A percentile compares a stretch with the other conserved stretches of the same genome.
phyloP scores from a whole-genome alignment of 805 yeast species.

The Sugiyamaella valdiviana region DNA sequence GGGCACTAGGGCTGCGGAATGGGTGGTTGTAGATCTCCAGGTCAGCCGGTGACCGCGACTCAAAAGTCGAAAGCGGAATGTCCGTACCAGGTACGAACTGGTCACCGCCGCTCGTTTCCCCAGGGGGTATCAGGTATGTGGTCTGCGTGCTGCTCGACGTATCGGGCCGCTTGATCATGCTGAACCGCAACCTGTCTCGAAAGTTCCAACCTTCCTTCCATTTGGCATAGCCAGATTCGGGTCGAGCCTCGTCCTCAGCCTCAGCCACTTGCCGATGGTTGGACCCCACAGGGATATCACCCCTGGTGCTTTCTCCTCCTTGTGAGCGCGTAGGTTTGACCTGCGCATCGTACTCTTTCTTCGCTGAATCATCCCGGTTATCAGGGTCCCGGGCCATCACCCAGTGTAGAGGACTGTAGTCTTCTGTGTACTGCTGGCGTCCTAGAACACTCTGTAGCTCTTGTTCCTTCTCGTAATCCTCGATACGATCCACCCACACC shows the following conservation, averaged over 20 bases:
- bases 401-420: constrained; percentile 4
- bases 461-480: constrained; percentile 8
- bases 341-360: too few relatives aligned
- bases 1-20: neutral
- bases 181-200: neutral
- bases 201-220: neutral
- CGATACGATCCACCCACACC: constrained; percentile 21
- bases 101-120: neutral
- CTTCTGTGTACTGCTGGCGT: constrained; percentile 18
- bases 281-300: too few relatives aligned
- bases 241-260: neutral
- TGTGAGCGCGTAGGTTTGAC: too few relatives aligned
- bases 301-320: too few relatives aligned
- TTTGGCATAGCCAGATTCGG: too few relatives aligned
- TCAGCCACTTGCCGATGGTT: neutral
- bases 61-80: neutral
- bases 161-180: constrained; percentile 8
- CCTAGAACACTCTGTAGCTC: constrained; percentile 20
- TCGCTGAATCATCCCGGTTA: neutral
- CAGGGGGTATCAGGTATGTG: constrained; percentile 9
- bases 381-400: neutral
- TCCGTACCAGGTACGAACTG: neutral
- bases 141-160: constrained; percentile 15
- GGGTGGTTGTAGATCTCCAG: constrained; percentile 5
- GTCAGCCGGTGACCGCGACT: neutral